These are phyloP conservation scores for Zygoascus meyerae DNA, from an alignment of 1,139 yeast genomes.

Conservation along the genomic window DNA sequence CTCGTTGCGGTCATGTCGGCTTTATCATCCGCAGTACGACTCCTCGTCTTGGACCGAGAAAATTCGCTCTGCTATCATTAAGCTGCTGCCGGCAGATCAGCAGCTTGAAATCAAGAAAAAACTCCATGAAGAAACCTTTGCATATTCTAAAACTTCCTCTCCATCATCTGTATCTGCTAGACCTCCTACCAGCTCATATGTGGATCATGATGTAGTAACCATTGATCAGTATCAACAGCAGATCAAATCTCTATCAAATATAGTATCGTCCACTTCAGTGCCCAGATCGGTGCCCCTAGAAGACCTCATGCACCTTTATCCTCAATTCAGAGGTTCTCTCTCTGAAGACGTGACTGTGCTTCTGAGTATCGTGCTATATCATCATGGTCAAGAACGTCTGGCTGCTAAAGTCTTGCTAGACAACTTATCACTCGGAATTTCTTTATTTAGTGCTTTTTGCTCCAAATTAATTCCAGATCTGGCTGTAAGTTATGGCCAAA, in stretches of 20 bases:
- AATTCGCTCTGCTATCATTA: slow-evolving; percentile 12
- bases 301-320: slow-evolving; percentile 10
- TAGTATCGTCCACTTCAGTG: neutral
- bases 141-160: neutral
- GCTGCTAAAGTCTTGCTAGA: slow-evolving; percentile 14
- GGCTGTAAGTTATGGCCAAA: slow-evolving; percentile 11
- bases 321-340: slow-evolving; percentile 11
- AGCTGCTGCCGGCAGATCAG: slow-evolving; percentile 11
- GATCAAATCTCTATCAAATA: neutral
- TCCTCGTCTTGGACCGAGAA: slow-evolving; percentile 11
- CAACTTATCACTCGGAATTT: slow-evolving; percentile 14
- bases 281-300: neutral
- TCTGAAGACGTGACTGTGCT: slow-evolving; percentile 11
- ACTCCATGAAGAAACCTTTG: neutral
- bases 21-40: neutral
- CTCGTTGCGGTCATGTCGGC: neutral
- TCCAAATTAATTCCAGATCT: slow-evolving; percentile 15
- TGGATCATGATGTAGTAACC: neutral
- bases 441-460: slow-evolving; percentile 11
- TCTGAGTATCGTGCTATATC: slow-evolving; percentile 14
- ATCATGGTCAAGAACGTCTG: slow-evolving; percentile 10
- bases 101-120: slow-evolving; percentile 7
- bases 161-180: neutral
- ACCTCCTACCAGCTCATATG: neutral
- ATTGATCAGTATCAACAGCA: neutral